Evolutionary conservation across 2,329 filamentous ascomycete species (phyloP).

Genomic region (Thermoascus crustaceus): DNA sequence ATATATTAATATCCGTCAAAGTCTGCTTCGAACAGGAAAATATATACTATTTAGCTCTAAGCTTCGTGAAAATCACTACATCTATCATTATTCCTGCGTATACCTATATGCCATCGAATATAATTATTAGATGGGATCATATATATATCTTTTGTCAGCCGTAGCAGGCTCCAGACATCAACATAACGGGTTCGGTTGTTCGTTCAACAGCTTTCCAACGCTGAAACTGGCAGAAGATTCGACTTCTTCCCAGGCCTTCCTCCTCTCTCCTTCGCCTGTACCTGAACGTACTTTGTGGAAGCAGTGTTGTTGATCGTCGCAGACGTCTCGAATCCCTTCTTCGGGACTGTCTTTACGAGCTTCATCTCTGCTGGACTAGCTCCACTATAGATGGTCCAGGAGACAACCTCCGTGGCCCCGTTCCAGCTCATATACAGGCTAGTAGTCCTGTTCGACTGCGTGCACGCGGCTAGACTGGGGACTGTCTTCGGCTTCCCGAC

Average conservation of each 20-base stretch:
- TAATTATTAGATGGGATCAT: background rate
- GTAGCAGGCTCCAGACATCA: background rate
- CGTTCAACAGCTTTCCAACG: background rate
- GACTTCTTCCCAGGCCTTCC: background rate
- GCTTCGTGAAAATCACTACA: too few relatives aligned
- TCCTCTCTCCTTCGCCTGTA: background rate
- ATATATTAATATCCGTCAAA: too few relatives aligned
- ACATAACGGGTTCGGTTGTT: background rate
- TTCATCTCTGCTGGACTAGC: background rate
- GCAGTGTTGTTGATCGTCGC: background rate
- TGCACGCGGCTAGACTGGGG: slow-evolving; percentile 1
- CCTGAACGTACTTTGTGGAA: background rate
- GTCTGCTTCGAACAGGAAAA: too few relatives aligned
- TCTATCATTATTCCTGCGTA: too few relatives aligned
- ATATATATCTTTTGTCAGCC: background rate
- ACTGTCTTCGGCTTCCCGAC: background rate
- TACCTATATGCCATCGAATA: too few relatives aligned
- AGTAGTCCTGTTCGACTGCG: slow-evolving; percentile 7
- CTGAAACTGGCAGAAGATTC: background rate
- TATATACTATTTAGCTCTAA: too few relatives aligned
- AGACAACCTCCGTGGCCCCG: slow-evolving; percentile 17
- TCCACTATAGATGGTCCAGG: slow-evolving; percentile 13
- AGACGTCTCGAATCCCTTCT: background rate
- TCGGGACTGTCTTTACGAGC: background rate
- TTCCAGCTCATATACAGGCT: slow-evolving; percentile 22